Evolutionary conservation across 768 basidiomycete genomes (phyloP).

Genomic region (Amanita pallidorosea): DNA sequence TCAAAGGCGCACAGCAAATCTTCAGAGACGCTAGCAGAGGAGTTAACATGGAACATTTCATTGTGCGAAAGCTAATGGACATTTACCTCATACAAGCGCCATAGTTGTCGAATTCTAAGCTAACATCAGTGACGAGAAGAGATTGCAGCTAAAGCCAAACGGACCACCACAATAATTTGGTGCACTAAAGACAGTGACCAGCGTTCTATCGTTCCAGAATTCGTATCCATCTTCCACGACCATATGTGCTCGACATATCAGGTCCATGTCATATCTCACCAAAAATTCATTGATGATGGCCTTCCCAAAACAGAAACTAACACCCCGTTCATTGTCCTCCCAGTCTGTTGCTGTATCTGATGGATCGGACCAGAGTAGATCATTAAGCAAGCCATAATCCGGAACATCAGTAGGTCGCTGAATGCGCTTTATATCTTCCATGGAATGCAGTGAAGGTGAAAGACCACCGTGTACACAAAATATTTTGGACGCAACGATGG

Average conservation of each 20-base stretch:
- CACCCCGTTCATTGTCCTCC: constrained; percentile 99
- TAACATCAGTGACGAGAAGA: constrained; percentile 9
- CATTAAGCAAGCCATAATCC: constrained; percentile 94
- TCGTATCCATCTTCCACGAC: constrained; percentile 99
- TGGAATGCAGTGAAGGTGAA: constrained; percentile 83
- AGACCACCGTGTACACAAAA: constrained; percentile 98
- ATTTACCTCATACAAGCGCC: constrained; percentile 87
- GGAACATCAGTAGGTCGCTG: constrained; percentile 97
- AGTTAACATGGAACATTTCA: constrained; percentile 3
- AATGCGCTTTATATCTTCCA: constrained; percentile 99
- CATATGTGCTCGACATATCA: constrained; percentile 99
- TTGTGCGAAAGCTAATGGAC: constrained; percentile 1
- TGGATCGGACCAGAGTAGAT: constrained; percentile 96
- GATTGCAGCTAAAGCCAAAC: constrained; percentile 18
- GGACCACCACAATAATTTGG: constrained; percentile 94
- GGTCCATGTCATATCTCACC: constrained; percentile 93
- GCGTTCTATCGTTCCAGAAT: constrained; percentile 98
- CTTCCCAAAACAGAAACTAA: constrained; percentile 99
- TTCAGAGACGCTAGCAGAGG: constrained; percentile 70
- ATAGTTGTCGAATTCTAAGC: constrained; percentile 85
- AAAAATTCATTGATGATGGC: constrained; percentile 95
- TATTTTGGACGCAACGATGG: constrained; percentile 98
- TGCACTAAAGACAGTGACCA: constrained; percentile 98
- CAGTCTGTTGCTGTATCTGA: constrained; percentile 96
- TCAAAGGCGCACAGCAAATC: constrained; percentile 97